Evolutionary conservation across 805 yeast species (phyloP).

Genomic region (Yamadazyma endophytica): DNA sequence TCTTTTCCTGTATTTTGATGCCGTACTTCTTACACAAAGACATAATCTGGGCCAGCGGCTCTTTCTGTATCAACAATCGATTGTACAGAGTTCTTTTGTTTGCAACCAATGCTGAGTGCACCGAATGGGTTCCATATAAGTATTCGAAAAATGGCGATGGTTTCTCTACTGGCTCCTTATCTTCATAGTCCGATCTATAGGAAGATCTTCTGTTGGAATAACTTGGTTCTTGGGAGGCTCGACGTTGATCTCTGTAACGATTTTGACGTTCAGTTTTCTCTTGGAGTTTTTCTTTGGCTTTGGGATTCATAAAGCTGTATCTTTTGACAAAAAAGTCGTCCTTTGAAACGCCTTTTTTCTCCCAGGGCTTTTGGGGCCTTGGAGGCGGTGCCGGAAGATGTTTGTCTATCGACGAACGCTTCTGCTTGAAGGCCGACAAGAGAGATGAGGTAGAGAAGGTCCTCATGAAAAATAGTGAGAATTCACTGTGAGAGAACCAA

Average conservation of each 20-base stretch:
- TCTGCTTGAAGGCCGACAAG: too few relatives aligned
- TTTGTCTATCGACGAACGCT: slow-evolving; percentile 25
- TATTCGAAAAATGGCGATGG: slow-evolving; percentile 47
- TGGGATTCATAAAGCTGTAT: slow-evolving; percentile 19
- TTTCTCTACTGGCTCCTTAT: background rate
- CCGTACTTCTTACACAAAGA: slow-evolving; percentile 43
- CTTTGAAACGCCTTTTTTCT: slow-evolving; percentile 28
- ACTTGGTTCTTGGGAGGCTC: slow-evolving; percentile 3
- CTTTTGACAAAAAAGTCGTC: slow-evolving; percentile 36
- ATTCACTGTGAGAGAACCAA: too few relatives aligned
- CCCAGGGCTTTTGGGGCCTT: slow-evolving; percentile 29
- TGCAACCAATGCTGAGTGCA: slow-evolving; percentile 62
- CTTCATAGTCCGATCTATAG: slow-evolving; percentile 1
- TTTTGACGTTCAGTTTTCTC: slow-evolving; percentile 7
- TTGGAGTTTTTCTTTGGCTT: slow-evolving; percentile 4
- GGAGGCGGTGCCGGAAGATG: slow-evolving; percentile 17
- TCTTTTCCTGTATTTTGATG: slow-evolving; percentile 30
- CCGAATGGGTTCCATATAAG: slow-evolving; percentile 73
- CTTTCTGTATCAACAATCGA: slow-evolving; percentile 45
- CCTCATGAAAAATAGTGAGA: too few relatives aligned
- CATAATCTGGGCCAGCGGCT: slow-evolving; percentile 34
- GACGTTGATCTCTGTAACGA: too few relatives aligned
- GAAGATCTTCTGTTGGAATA: background rate
- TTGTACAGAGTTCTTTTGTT: slow-evolving; percentile 51
- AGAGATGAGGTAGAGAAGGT: too few relatives aligned